Conservation (phyloP, 1,139 yeast genomes). For the Yamadazyma pseudoaaseri region DNA sequence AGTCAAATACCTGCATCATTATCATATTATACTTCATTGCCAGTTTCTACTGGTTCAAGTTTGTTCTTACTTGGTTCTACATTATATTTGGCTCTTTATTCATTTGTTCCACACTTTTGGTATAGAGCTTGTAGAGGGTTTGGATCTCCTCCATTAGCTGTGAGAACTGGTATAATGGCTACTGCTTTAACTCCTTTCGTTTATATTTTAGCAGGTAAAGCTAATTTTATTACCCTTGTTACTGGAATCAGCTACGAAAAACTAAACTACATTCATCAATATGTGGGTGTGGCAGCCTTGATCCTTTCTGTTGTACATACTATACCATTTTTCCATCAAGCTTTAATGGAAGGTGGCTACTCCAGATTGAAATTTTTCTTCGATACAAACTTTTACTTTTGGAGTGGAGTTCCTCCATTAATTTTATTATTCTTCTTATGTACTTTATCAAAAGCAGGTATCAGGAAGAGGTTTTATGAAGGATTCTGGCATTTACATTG, state of each 20-base stretch:
- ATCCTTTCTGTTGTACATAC: conserved; percentile 53
- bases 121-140: conserved; percentile 56
- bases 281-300: conserved; percentile 44
- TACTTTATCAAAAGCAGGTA: conserved; percentile 40
- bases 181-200: conserved; percentile 54
- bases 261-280: conserved; percentile 52
- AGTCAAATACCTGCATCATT: conserved; percentile 40
- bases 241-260: conserved; percentile 60
- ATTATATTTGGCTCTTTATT: conserved; percentile 45
- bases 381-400: conserved; percentile 18
- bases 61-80: conserved; percentile 39
- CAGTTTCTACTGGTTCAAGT: conserved; percentile 49
- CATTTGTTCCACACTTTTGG: conserved; percentile 53
- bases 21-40: conserved; percentile 45
- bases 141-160: conserved; percentile 66
- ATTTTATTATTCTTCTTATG: conserved; percentile 48
- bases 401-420: conserved; percentile 44
- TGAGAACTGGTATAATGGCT: conserved; percentile 53
- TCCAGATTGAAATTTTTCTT: conserved; percentile 17
- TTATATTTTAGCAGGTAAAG: conserved; percentile 51
- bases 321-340: conserved; percentile 52
- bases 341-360: conserved; percentile 52
- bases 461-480: conserved; percentile 51
- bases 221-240: conserved; percentile 48
- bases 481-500: conserved; percentile 57